These are phyloP conservation scores for Berkeleyomyces rouxiae DNA, from an alignment of 2,329 filamentous ascomycete genomes.

Conservation along the genomic window DNA sequence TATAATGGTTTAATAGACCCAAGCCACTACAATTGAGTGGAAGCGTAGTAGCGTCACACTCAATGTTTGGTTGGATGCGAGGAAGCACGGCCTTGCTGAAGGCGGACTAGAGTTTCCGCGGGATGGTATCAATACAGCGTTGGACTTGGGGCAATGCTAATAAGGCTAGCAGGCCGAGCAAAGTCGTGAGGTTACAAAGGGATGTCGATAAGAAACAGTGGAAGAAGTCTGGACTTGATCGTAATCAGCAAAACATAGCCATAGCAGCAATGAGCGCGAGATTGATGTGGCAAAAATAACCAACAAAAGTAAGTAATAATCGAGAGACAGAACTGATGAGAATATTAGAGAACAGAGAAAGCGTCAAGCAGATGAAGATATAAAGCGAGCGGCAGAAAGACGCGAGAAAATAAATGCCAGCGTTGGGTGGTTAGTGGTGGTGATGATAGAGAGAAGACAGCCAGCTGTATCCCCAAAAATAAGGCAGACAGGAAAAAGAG, in stretches of 20 bases:
- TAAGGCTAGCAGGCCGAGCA: background rate
- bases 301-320: conserved; percentile 3
- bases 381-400: background rate
- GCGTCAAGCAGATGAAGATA: background rate
- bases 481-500: background rate
- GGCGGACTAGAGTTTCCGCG: background rate
- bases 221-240: background rate
- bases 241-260: background rate
- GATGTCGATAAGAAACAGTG: background rate
- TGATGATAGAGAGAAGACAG: background rate
- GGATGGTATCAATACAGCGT: background rate
- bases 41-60: background rate
- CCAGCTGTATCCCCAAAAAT: background rate
- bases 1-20: background rate
- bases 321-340: background rate
- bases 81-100: background rate
- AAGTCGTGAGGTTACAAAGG: background rate
- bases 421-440: background rate
- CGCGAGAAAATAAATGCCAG: background rate
- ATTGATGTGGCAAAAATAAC: background rate
- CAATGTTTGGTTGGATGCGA: background rate
- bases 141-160: background rate
- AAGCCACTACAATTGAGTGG: background rate
- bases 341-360: background rate
- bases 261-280: background rate